Evolutionary conservation across 352 stramenopile genomes (phyloP), one percentile per base, ranked within the genome.

Genomic region (Globisporangium middletonii): DNA sequence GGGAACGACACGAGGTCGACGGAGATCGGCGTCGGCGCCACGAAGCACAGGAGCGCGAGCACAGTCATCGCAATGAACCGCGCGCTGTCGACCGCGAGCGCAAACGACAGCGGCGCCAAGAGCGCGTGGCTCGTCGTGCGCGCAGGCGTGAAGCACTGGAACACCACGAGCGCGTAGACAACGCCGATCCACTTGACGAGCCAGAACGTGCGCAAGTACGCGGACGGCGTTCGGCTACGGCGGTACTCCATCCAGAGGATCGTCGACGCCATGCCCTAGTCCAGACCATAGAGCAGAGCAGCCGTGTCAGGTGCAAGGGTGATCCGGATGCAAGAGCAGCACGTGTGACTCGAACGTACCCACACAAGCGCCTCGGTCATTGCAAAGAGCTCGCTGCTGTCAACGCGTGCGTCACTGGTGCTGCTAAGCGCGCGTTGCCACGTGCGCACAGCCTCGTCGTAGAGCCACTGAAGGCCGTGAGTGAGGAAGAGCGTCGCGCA

Each of bases 191-290:
- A 91, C 55, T 78, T 82, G 45, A 73, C 33, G 7, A 83, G 38
- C 80, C 80, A 91, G 43, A 87, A 86, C 35, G 70, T 43, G n/a
- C 78, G 77, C 46, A 91, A 58, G 28, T 79, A 71, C 42, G 64
- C 41, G 4, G 78, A 89, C 13, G 78, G 80, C 35, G 77, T 79
- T 45, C 75, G 59, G 16, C 77, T 76, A 12, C 80, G 78, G 2
- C 80, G 74, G 63, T 89, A 86, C 48, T 88, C 80, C 78, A 91
- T 91, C 80, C 80, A 91, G 23, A 91, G 68, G 38, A 89, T 68
- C 30, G 63, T 64, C 8, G 66, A 66, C 28, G 75, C 73, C 59
- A 67, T 83, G 4, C 72, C 73, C 74, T 82, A 33, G 2, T 38
- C 4, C 26, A 35, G 15, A 38, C 7, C 8, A 8, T 38, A 1